phyloP scores from a whole-genome alignment of 176 grass and related monocot genomes.

The Triticum turgidum region DNA sequence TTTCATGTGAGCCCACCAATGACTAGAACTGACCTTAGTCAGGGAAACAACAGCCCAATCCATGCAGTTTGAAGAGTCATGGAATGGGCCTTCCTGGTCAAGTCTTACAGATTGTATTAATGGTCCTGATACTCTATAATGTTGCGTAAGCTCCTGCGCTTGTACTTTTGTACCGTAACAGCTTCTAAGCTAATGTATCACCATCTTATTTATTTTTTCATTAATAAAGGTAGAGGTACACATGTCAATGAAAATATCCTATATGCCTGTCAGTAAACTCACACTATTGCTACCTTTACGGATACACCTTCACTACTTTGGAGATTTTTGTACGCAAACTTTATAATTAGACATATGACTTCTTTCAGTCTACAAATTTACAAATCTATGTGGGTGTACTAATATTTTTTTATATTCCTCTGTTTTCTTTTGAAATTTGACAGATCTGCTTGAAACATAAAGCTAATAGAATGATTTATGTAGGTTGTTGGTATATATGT shows the following conservation, averaged over 20 bases:
- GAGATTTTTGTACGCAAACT: not conserved
- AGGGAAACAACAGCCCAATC: conserved; percentile 68
- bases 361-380: not conserved
- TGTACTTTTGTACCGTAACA: conserved; percentile 35
- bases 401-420: no score
- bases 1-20: conserved; percentile 66
- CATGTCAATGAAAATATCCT: conserved; percentile 4
- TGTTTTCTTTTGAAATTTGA: no score
- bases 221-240: conserved; percentile 32
- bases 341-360: not conserved
- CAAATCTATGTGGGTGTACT: not conserved
- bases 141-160: conserved; percentile 8
- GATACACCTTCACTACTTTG: not conserved
- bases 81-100: conserved; percentile 8
- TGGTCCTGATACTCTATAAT: conserved; percentile 17
- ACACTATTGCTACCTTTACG: conserved; percentile 8
- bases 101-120: conserved; percentile 30
- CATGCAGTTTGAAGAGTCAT: conserved; percentile 67
- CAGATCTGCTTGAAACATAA: not conserved
- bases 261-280: not conserved
- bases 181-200: conserved; percentile 35
- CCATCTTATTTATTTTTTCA: conserved; percentile 20
- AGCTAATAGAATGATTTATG: not conserved
- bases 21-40: conserved; percentile 57
- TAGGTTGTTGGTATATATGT: not conserved